Base-by-base conservation (phyloP, 1,139 yeast genomes). In the Debaryomyces coudertii region DNA sequence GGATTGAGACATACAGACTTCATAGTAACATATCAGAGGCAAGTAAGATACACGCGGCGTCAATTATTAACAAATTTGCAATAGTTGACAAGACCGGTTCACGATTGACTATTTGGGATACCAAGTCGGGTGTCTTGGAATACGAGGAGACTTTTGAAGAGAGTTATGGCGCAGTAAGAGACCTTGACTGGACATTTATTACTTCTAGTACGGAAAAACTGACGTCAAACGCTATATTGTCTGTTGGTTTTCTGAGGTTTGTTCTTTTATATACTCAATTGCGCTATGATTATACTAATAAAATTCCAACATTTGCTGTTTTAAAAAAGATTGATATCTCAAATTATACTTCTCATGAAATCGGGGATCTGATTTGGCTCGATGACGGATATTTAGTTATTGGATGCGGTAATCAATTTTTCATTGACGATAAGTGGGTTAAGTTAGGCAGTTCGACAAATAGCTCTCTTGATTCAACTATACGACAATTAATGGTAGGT, bases 301-400 rank as follows among this genome's bases (percentile, higher is more conserved):
- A 76, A 24, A 76, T 83, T 0, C 93, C 96, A 1, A 77, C 93
- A 0, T 92, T 87, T 76, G 80, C 87, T 0, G 83, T 88, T 0
- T 80, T 92, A 50, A 85, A 89, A 56, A 79, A 79, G 47, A 79
- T 90, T 37, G 92, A 87, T 57, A 80, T 92, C 2, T 75, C 83
- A 2, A 75, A 76, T 38, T 87, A 78, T 58, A 90, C 97, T 0
- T 73, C 87, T 0, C 97, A 90, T 62, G 76, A 73, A 16, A 90
- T 92, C 51, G 97, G 96, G 4, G 97, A 92, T 61, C 86, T 95
- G 31, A 75, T 87, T 7, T 92, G 97, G 97, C 69, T 92, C 48
- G 76, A 79, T 46, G 82, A 85, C 54, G 96, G 96, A 0, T 79
- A 83, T 28, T 74, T 90, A 50, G 92, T 89, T 1, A 81, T 89